Evolutionary conservation across 1,139 yeast genomes (phyloP).

Genomic region (Yamadazyma songkhlaensis): DNA sequence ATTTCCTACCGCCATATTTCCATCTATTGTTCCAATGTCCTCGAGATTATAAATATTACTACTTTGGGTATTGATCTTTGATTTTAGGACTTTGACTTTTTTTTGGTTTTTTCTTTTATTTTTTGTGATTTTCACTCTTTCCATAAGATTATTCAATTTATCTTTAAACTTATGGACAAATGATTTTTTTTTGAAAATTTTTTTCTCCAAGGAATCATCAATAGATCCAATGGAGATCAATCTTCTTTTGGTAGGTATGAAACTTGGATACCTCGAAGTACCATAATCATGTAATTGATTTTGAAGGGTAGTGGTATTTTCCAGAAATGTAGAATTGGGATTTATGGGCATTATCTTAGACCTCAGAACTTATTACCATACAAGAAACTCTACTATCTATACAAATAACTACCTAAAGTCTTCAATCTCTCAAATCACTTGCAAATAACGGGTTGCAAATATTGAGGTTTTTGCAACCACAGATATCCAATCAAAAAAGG

Average conservation of each 20-base stretch:
- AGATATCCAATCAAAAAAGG: slow-evolving; percentile 10
- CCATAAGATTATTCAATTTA: neutral
- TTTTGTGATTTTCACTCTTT: neutral
- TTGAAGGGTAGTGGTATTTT: slow-evolving; percentile 1
- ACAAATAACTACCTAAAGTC: too few species aligned
- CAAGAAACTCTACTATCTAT: too few species aligned
- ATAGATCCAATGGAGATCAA: neutral
- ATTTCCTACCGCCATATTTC: neutral
- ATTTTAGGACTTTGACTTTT: neutral
- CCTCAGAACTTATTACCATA: too few species aligned
- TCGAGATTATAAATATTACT: neutral
- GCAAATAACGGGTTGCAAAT: too few species aligned
- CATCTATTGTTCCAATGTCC: neutral
- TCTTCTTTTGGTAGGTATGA: neutral
- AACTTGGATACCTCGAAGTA: neutral
- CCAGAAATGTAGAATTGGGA: slow-evolving; percentile 5
- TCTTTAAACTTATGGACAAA: neutral
- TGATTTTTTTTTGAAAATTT: neutral
- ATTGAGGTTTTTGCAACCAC: slow-evolving; percentile 17
- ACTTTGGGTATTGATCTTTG: neutral
- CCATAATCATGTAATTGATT: neutral
- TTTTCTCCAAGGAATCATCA: neutral
- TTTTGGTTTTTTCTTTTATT: neutral
- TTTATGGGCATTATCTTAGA: slow-evolving; percentile 1
- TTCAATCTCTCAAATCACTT: too few species aligned